Evolutionary conservation across 2,329 filamentous ascomycete species (phyloP), one percentile per base, ranked within the genome.

Genomic region (Mycogone perniciosa): DNA sequence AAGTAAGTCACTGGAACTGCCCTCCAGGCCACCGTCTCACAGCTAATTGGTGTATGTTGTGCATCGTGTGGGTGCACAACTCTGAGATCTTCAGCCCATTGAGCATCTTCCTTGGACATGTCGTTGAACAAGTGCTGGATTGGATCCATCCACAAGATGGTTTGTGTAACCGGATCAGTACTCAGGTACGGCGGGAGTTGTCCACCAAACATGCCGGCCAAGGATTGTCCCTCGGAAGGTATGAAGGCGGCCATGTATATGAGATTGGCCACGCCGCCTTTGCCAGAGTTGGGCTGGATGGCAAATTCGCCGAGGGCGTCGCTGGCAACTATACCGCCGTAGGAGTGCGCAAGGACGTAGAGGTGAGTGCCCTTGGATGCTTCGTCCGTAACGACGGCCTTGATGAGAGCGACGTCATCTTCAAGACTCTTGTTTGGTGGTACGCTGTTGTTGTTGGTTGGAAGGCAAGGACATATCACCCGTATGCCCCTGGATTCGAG

Each of bases 381-480:
- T 42, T 52, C 45, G 7, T 46, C 44, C 29, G 50, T 41, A 10
- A 49, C 46, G 10, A 52, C 43, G 27, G 31, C 26, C 41, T 48
- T 52, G 45, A 52, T 49, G 34, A 52, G 45, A 10, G 37, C 37
- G 20, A 57, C 35, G 20, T 58, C 56, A 48, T 57, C 56, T 10
- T 33, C 31, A 9, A 57, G 41, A 6, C 51, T 53, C 37, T 51
- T 54, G 51, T 56, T 56, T n/a, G 56, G 56, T 3, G 56, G 56
- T n/a, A 49, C 26, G 10, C 34, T 47, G 31, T 53, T 52, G 46
- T 56, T 56, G 42, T 54, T 56, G 5, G 55, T 57, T 7, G 56
- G 56, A 30, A 57, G 50, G n/a, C 41, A 34, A 30, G 48, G 46
- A 47, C 53, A 56, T 31, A 58, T 54, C 6, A 44, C 46, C 29